Evolutionary conservation across 1,139 yeast genomes (phyloP).

Genomic region (Sugiyamaella paludigena): DNA sequence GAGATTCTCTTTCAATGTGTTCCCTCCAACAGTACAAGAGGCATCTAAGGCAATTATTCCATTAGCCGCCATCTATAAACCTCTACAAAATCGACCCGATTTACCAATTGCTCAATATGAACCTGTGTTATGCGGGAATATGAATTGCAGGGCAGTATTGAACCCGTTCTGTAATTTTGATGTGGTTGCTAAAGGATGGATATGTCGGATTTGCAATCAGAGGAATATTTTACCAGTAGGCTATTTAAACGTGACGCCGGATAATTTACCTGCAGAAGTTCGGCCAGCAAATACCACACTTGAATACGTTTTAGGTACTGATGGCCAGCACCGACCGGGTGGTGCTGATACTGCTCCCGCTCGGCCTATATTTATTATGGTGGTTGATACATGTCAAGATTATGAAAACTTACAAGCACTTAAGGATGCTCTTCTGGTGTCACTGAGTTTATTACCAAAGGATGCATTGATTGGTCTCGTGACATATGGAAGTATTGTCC

Average conservation of each 20-base stretch:
- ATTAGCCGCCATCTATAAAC: conserved; percentile 63
- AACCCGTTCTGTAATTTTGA: conserved; percentile 55
- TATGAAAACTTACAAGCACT: conserved; percentile 50
- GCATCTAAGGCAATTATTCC: conserved; percentile 61
- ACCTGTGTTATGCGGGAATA: conserved; percentile 51
- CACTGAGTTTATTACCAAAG: conserved; percentile 59
- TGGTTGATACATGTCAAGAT: conserved; percentile 67
- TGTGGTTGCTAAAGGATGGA: conserved; percentile 51
- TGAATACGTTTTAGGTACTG: conserved; percentile 54
- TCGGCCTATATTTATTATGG: conserved; percentile 53
- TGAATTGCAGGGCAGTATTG: conserved; percentile 53
- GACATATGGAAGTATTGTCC: conserved; percentile 64
- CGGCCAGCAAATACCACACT: conserved; percentile 51
- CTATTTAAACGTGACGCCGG: conserved; percentile 25
- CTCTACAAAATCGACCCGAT: conserved; percentile 53
- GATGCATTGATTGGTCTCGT: conserved; percentile 48
- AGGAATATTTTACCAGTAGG: conserved; percentile 51
- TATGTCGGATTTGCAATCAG: conserved; percentile 60
- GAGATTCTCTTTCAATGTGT: conserved; percentile 62
- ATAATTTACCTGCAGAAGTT: conserved; percentile 33
- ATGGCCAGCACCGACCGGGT: too few species aligned
- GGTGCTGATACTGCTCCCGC: not conserved
- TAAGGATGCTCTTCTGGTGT: conserved; percentile 52
- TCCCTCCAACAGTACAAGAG: conserved; percentile 61
- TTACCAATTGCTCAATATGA: conserved; percentile 42